These are phyloP conservation scores for Pezicula neosporulosa DNA, from an alignment of 2,329 filamentous ascomycete species.

Conservation along the genomic window DNA sequence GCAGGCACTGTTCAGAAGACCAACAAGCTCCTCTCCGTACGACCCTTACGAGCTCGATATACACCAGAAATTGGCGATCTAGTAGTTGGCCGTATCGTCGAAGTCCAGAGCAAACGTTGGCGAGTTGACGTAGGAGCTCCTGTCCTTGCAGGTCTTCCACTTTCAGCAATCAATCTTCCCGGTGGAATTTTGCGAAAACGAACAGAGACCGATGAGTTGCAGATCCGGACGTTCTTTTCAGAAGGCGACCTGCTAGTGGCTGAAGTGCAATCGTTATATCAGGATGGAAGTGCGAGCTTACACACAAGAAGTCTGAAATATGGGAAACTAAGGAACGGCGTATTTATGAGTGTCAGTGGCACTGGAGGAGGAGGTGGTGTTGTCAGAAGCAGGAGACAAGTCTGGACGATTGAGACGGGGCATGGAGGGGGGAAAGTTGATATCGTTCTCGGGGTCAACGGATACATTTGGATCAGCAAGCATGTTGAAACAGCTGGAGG, in stretches of 20 bases:
- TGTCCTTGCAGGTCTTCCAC: conserved; percentile 78
- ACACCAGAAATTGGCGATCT: conserved; percentile 95
- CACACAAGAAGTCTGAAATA: conserved; percentile 92
- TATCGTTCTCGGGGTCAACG: conserved; percentile 89
- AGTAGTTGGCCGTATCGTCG: conserved; percentile 87
- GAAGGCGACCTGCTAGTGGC: conserved; percentile 93
- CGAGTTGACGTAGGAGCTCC: conserved; percentile 90
- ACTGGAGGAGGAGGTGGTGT: conserved; percentile 79
- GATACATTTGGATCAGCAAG: conserved; percentile 93
- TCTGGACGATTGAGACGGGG: conserved; percentile 71
- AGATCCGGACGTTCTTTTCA: conserved; percentile 95
- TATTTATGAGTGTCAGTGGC: conserved; percentile 80
- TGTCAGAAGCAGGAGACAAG: conserved; percentile 77
- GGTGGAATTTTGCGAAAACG: conserved; percentile 88
- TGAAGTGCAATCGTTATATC: conserved; percentile 86
- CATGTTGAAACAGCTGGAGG: conserved; percentile 61
- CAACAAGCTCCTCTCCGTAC: conserved; percentile 93
- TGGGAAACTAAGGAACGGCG: conserved; percentile 90
- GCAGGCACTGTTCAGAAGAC: conserved; percentile 88
- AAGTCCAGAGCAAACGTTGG: conserved; percentile 93
- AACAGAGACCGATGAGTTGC: conserved; percentile 93
- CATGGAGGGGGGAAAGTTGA: conserved; percentile 66
- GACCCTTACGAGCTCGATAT: conserved; percentile 87
- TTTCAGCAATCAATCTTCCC: conserved; percentile 90
- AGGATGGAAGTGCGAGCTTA: conserved; percentile 80